Base-by-base conservation (phyloP, 2,329 filamentous ascomycete species). In the Ascochyta pisi region DNA sequence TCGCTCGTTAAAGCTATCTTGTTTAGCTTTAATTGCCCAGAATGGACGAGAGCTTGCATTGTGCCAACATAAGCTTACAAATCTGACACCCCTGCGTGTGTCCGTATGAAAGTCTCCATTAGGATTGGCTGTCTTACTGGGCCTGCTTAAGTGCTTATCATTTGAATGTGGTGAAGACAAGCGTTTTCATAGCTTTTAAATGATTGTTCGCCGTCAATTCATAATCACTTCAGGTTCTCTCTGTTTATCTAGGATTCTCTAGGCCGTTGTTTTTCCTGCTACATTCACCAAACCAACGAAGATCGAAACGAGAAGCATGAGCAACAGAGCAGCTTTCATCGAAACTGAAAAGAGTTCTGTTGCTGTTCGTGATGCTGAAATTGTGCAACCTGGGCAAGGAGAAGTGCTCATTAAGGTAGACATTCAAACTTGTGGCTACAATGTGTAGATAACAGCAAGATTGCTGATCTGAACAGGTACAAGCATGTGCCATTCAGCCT, bases 401-500 rank as follows among this genome's bases (percentile, higher is more conserved):
- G 63, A 68, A 26, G 55, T 66, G 1, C 56, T 67, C 6, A 43
- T 67, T 19, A 67, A 62, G 44, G 62, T 66, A 41, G 10, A 31
- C 29, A 4, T 9, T 15, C n/a, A 3, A 29, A 2, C 26, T 31
- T 12, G 12, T 5, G 29, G 29, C 4, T 31, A 31, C 29, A 13
- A 6, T 31, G 4, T 31, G 24, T 26, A 26, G 26, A 4, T 31
- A 8, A 8, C 16, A 31, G 12, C 1, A 19, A 8, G 15, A 38
- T 50, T 9, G 43, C 40, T 35, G 9, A 12, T 12, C 10, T 3
- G 16, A 13, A 4, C 13, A 66, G 58, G 60, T 67, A 9, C 49
- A 64, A 34, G 64, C 62, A n/a, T 55, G 55, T n/a, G 54, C 61
- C 7, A 63, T 73, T 10, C 67, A 70, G 27, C 71, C 70, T 2